Base-by-base conservation (phyloP, 352 stramenopile species). In the Globisporangium takayamanum region DNA sequence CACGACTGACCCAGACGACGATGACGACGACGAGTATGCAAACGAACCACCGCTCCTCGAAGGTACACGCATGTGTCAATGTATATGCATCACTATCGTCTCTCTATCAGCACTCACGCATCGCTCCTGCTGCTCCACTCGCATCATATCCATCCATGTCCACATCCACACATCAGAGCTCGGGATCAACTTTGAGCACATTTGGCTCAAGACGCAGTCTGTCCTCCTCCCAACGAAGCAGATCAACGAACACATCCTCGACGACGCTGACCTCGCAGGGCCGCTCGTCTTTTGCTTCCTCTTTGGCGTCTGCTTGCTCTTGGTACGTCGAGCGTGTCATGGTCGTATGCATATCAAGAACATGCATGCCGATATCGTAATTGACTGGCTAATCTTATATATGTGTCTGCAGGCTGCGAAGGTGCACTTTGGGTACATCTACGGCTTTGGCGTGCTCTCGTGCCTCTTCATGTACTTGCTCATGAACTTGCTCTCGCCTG, bases 361-460 rank as follows among this genome's bases (percentile, higher is more conserved):
- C 26, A 15, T 37, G 2, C 14, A 56, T 2, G 25, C 2, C 30
- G 18, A 25, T 42, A n/a, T 41, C 26, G 7, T 12, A 51, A 44
- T 16, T 54, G 55, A 20, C 16, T n/a, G 1, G 51, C 36, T n/a
- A 25, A 56, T 54, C 57, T 59, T 39, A 50, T 18, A 20, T 15
- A 10, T 47, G 16, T 53, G 14, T 48, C 2, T 57, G 15, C 49
- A 92, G 83, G 77, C 76, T 44, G 89, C 83, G 44, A 98, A 98
- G 72, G 74, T 98, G 55, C 94, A 99, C 61, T 99, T 99, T 69
- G 96, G 96, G 39, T 99, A 99, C 73, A 98, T 99, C 60, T 99
- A 99, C 74, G 95, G 95, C 48, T 99, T 99, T 72, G 94, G 96
- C 28, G 68, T 98, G n/a, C 89, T 98, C 60, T 97, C 96, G 49